A percentile compares a stretch with the other conserved stretches of the same genome.
Conservation (phyloP, 139 green algal genomes). For the Tetraselmis striata region DNA sequence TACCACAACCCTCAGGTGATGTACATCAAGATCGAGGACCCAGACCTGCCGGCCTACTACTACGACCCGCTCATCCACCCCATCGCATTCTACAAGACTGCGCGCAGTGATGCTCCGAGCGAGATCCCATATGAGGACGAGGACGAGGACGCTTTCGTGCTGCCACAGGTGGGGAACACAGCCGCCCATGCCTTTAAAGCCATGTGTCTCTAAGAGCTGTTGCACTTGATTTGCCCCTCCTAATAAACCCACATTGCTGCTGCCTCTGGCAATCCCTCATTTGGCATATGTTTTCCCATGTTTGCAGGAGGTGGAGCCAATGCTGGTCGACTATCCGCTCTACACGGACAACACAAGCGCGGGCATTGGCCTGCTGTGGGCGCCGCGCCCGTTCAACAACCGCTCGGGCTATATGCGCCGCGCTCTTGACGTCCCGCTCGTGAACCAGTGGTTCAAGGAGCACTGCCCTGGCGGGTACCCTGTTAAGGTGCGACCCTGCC, state of each 20-base stretch:
- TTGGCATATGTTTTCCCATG: too few species aligned
- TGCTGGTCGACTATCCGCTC: slow-evolving; percentile 56
- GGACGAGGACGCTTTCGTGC: slow-evolving; percentile 5
- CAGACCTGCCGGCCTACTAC: slow-evolving; percentile 98
- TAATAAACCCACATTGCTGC: too few species aligned
- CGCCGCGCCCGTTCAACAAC: slow-evolving; percentile 89
- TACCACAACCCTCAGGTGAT: slow-evolving; percentile 96
- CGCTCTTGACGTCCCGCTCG: slow-evolving; percentile 91
- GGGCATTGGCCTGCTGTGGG: slow-evolving; percentile 92
- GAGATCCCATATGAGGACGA: slow-evolving; percentile 5
- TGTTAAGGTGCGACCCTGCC: slow-evolving; percentile 77
- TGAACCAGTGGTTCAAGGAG: slow-evolving; percentile 87
- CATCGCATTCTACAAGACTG: slow-evolving; percentile 81
- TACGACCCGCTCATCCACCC: slow-evolving; percentile 99
- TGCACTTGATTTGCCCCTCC: too few species aligned
- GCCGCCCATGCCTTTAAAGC: too few species aligned
- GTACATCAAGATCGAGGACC: slow-evolving; percentile 99
- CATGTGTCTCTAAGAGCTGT: too few species aligned
- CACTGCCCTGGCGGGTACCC: slow-evolving; percentile 82
- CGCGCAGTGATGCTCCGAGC: background rate
- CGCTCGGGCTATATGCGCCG: slow-evolving; percentile 78
- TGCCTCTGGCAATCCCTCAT: too few species aligned
- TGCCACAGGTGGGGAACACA: background rate
- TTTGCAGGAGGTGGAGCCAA: slow-evolving; percentile 64
- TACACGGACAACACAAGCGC: slow-evolving; percentile 83